Evolutionary conservation across 352 stramenopile species (phyloP), one percentile per base, ranked within the genome.

Genomic region (Globisporangium uncinulatum): DNA sequence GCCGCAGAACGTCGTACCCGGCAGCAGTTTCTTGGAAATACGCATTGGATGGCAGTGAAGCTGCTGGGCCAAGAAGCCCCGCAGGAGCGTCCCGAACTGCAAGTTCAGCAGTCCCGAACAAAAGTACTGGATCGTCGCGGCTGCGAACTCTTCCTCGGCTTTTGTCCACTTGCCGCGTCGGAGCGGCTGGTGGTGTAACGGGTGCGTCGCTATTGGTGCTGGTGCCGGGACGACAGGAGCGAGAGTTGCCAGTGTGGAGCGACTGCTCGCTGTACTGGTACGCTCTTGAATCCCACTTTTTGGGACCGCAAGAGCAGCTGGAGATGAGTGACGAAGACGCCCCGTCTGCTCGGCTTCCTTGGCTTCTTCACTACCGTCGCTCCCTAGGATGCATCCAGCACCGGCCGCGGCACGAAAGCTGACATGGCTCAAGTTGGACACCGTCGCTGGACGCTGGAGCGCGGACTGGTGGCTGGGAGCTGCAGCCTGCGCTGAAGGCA

Each of bases 21-120:
- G 76, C 44, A 89, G 63, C 29, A 90, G 62, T 61, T 90, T 90
- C 74, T 90, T 90, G 42, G 80, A 90, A 59, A 90, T 83, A 15
- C 80, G 71, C 80, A 90, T 90, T 21, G 80, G 80, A 51, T 86
- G 74, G 62, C 80, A 91, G 59, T 91, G 74, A 1, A 91, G 64
- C 47, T 85, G 69, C 56, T 86, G 70, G 2, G 80, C 80, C 39
- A 91, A 64, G 63, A 85, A 91, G 21, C 77, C 74, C n/a, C 80
- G 74, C 32, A 91, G 63, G 15, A 75, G 87, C 49, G 81, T 88
- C 59, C 81, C 81, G 63, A 86, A 87, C 61, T 86, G 76, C 34
- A 92, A 74, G 29, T 75, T 67, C 29, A 92, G 66, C 32, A 87
- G 60, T 9, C 80, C 80, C 20, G 72, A 63, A 47, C 79, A 74